A percentile compares a stretch with the other conserved stretches of the same genome.
phyloP scores from a whole-genome alignment of 495 filamentous ascomycete species.

The Penicillium crystallinum region DNA sequence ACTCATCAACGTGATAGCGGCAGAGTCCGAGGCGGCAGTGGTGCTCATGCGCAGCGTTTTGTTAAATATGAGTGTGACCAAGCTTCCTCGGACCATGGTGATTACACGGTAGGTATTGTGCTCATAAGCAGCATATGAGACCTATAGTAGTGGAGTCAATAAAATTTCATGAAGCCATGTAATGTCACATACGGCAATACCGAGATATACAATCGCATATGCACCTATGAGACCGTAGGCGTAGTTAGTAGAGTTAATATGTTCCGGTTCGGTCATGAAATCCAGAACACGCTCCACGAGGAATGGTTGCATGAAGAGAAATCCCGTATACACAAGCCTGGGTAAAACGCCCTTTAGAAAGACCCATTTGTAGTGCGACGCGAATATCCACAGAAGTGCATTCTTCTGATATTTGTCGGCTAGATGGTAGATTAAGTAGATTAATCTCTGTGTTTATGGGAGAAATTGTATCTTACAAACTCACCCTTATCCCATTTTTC shows the following conservation, averaged over 20 bases:
- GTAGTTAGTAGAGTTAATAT: constrained; percentile 20
- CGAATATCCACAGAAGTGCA: constrained; percentile 33
- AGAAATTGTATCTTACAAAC: not conserved
- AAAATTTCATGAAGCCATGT: too few relatives aligned
- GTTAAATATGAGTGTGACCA: constrained; percentile 48
- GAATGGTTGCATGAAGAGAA: constrained; percentile 58
- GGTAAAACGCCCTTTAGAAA: constrained; percentile 42
- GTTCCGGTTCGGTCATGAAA: constrained; percentile 35
- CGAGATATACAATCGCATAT: constrained; percentile 50
- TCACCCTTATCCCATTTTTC: constrained; percentile 31
- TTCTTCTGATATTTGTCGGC: constrained; percentile 24
- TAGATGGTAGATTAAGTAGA: not conserved
- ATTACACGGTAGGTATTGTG: constrained; percentile 46
- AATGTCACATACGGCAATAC: constrained; percentile 41
- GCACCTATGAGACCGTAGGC: constrained; percentile 56
- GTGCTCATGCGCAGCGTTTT: constrained; percentile 36
- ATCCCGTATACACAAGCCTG: constrained; percentile 46
- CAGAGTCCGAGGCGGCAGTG: constrained; percentile 37
- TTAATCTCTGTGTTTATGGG: not conserved
- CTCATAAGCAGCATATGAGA: constrained; percentile 43
- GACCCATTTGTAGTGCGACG: constrained; percentile 32
- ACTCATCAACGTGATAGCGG: constrained; percentile 54
- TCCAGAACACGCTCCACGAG: constrained; percentile 46
- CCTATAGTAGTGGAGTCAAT: not conserved
- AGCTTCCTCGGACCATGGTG: constrained; percentile 48